Evolutionary conservation across 1,139 yeast species (phyloP).

Genomic region (Nadsonia commutata): DNA sequence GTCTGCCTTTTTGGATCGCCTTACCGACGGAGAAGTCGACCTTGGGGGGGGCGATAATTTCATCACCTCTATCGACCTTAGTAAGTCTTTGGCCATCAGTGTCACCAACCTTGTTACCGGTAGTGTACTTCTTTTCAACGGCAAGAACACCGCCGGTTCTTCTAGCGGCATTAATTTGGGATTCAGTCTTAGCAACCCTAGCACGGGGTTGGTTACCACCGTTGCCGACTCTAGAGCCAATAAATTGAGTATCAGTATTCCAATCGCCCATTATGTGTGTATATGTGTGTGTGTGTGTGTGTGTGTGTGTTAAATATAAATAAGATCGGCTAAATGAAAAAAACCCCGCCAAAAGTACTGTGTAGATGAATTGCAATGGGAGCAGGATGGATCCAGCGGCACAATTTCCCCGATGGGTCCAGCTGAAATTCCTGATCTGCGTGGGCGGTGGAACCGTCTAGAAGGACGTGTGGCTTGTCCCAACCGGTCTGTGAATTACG

Average conservation of each 20-base stretch:
- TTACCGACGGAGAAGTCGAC: constrained; percentile 74
- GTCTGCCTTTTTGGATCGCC: constrained; percentile 74
- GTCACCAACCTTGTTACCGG: constrained; percentile 48
- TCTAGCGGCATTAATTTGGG: constrained; percentile 84
- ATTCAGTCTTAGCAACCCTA: constrained; percentile 61
- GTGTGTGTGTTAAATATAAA: too few species aligned
- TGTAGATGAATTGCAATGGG: too few species aligned
- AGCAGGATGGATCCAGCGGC: too few species aligned
- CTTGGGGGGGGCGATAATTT: constrained; percentile 86
- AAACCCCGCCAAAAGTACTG: too few species aligned
- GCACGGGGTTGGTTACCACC: constrained; percentile 87
- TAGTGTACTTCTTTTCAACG: constrained; percentile 83
- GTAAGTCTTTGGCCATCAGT: constrained; percentile 93
- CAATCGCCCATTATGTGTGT: constrained; percentile 32
- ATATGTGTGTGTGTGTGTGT: constrained; percentile 3
- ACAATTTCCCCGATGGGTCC: too few species aligned
- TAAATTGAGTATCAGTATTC: constrained; percentile 67
- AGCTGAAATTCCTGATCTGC: too few species aligned
- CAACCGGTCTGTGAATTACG: too few species aligned
- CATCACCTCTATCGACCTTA: constrained; percentile 84
- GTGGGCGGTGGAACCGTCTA: too few species aligned
- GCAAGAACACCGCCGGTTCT: constrained; percentile 79
- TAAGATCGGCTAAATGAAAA: too few species aligned
- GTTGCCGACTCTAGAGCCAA: constrained; percentile 77
- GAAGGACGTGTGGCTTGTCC: too few species aligned